Evolutionary conservation across 2,329 filamentous ascomycete species (phyloP).

Genomic region (Aspergillus sp.): DNA sequence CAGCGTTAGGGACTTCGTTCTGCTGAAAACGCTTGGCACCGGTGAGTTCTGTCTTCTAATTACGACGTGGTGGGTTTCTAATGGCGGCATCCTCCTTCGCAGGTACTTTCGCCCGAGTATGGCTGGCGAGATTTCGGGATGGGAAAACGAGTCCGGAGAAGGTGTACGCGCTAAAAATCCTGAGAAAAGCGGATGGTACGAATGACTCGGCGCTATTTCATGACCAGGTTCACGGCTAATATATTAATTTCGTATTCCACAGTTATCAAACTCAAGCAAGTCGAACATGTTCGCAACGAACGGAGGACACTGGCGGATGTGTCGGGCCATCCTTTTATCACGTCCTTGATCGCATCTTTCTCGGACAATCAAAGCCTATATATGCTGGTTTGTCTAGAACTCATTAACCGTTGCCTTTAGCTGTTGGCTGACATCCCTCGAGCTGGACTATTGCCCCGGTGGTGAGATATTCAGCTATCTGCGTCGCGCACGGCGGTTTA

Average conservation of each 20-base stretch:
- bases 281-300: conserved; percentile 68
- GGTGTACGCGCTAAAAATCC: conserved; percentile 51
- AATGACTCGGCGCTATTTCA: conserved; percentile 1
- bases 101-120: conserved; percentile 54
- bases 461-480: conserved; percentile 68
- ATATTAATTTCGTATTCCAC: not conserved
- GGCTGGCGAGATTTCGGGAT: conserved; percentile 47
- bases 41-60: conserved; percentile 33
- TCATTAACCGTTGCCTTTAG: not conserved
- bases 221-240: conserved; percentile 10
- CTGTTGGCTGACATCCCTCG: conserved; percentile 21
- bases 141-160: conserved; percentile 33
- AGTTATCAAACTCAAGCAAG: conserved; percentile 64
- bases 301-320: conserved; percentile 62
- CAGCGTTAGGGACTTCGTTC: conserved; percentile 45
- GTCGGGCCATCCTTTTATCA: conserved; percentile 66
- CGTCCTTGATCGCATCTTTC: conserved; percentile 63
- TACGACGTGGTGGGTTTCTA: conserved; percentile 11
- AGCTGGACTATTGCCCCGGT: conserved; percentile 67
- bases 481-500: conserved; percentile 61
- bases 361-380: conserved; percentile 61
- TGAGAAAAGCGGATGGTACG: conserved; percentile 52
- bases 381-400: conserved; percentile 46
- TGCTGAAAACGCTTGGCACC: conserved; percentile 51
- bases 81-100: conserved; percentile 14